These are phyloP conservation scores for Sporothrix globosa DNA, from an alignment of 2,329 filamentous ascomycete species.

Conservation along the genomic window DNA sequence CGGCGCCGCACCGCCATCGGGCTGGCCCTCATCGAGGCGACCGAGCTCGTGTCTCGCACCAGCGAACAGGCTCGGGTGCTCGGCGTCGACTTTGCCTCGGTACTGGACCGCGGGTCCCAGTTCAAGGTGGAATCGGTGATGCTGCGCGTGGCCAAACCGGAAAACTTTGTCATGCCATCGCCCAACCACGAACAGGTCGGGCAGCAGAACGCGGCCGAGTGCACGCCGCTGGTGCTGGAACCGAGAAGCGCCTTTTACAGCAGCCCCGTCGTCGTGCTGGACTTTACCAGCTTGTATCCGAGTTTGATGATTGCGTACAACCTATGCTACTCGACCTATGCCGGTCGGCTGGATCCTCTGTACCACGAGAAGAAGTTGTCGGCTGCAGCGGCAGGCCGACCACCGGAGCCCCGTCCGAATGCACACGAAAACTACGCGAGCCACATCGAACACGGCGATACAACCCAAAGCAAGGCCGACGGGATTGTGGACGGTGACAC, in stretches of 20 bases:
- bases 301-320: slow-evolving; percentile 99
- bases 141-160: slow-evolving; percentile 97
- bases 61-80: slow-evolving; percentile 92
- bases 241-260: slow-evolving; percentile 93
- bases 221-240: slow-evolving; percentile 94
- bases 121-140: slow-evolving; percentile 99
- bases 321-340: slow-evolving; percentile 95
- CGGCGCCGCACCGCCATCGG: slow-evolving; percentile 75
- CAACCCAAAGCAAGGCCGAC: background rate
- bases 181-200: slow-evolving; percentile 91
- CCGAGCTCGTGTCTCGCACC: slow-evolving; percentile 84
- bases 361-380: slow-evolving; percentile 29
- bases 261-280: slow-evolving; percentile 84
- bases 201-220: slow-evolving; percentile 90
- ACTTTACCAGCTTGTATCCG: slow-evolving; percentile 95
- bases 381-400: background rate
- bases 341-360: slow-evolving; percentile 67
- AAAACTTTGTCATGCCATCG: slow-evolving; percentile 88
- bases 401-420: background rate
- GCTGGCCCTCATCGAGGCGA: slow-evolving; percentile 86
- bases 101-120: slow-evolving; percentile 91
- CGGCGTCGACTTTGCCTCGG: slow-evolving; percentile 95
- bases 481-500: background rate
- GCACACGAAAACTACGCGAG: background rate
- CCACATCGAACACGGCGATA: background rate